Conservation (phyloP, 345 rosid species). For the Eucalyptus microcorys region DNA sequence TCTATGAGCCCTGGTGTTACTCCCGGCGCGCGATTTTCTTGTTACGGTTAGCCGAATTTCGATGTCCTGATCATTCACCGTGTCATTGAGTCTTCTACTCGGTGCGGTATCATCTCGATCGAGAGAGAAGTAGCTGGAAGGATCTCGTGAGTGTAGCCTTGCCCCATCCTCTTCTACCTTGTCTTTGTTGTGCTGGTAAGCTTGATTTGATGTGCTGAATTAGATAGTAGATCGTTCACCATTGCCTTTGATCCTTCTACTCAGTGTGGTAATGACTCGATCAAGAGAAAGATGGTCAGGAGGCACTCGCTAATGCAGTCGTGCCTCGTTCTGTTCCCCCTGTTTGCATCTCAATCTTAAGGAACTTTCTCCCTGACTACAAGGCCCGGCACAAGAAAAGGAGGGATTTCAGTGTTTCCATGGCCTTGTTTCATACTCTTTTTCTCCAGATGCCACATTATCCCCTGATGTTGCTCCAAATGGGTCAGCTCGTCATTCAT, state of each 20-base stretch:
- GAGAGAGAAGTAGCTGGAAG: neutral
- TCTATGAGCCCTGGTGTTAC: neutral
- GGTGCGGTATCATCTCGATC: neutral
- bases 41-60: neutral
- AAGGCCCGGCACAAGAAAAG: neutral
- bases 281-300: neutral
- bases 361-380: neutral
- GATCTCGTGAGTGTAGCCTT: neutral
- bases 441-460: neutral
- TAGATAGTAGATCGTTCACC: neutral
- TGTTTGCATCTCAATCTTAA: neutral
- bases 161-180: neutral
- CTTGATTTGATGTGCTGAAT: neutral
- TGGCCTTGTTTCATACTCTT: neutral
- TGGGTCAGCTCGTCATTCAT: neutral
- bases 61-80: neutral
- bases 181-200: neutral
- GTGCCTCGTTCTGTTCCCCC: neutral
- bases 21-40: neutral
- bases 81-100: neutral
- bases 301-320: neutral
- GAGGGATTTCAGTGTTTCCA: neutral
- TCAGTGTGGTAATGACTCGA: neutral
- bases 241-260: neutral
- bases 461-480: neutral